Base-by-base conservation (phyloP, 164 flowering plant species). In the Dillenia turbinata region DNA sequence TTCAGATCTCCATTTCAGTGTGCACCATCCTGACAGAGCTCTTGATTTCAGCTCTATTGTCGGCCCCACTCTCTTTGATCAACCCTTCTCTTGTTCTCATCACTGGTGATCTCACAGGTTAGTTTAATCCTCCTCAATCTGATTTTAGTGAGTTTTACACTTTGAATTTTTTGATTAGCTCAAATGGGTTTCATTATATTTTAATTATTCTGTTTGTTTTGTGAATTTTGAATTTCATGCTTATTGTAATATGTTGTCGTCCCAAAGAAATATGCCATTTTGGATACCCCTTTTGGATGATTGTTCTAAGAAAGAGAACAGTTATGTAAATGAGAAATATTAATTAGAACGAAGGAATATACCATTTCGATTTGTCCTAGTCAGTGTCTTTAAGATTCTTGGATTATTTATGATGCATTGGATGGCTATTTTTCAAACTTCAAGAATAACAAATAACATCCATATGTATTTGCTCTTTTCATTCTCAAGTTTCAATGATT, bases 1-100 rank as follows among this genome's bases (percentile, higher is more conserved):
- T 15, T 94, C 99, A 52, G 99, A 94, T 84, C 95, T 91, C 65
- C 97, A 94, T 66, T 94, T 94, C 83, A 94, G 97, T 64, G 93
- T 86, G 14, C 82, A 77, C 66, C 88, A 94, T 62, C 97, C 97
- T 5, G 83, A 89, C 6, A 76, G 99, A 73, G 99, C 99, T 54
- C 52, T 14, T 52, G 92, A 94, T 60, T 88, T 94, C 80, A 71
- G 56, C 58, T 53, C 54, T 1, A 33, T 83, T 11, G 79, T 91
- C 7, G 88, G 82, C 10, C 90, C 95, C 14, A 67, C 93, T 44
- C 93, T 94, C 56, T 65, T 84, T 83, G 67, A 84, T 94, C 75
- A 83, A 82, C 19, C 98, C 97, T 50, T 86, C 91, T 56, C 85
- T 94, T 19, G 97, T 91, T 66, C 78, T 94, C 63, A 78, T 91